Evolutionary conservation across 2,329 filamentous ascomycete genomes (phyloP), one percentile per base, ranked within the genome.

Genomic region (Metarhizium rileyi): DNA sequence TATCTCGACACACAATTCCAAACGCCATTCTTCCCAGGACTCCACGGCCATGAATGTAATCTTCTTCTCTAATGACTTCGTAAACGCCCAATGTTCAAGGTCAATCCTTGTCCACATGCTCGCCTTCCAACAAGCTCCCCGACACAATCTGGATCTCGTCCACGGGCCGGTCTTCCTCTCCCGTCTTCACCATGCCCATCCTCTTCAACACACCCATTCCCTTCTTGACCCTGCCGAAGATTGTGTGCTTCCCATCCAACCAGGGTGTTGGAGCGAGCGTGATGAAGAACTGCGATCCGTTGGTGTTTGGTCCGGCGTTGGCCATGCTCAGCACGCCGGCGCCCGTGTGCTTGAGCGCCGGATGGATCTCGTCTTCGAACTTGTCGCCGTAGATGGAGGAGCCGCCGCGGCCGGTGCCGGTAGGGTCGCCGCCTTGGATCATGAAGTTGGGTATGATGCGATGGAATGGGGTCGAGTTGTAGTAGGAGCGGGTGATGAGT

Each of bases 311-410:
- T 0, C 93, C 93, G 16, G 84, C 83, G 69, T 98, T 98, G 52
- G 93, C 93, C 93, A 98, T 98, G 70, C 84, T 90, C 59, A 98
- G 72, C n/a, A 97, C 76, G 1, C 91, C 91, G 4, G 91, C 90
- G 35, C 91, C 91, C 0, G 90, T 95, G 71, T 98, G 93, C 64
- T 91, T 93, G 49, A 98, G 73, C 4, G 73, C 72, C 2, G 81
- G 70, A 44, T 78, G 73, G 59, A 97, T 91, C 75, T 98, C 93
- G 70, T 98, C 93, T 53, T 85, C 88, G 66, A 97, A 97, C 64
- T 88, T 91, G 46, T 90, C 87, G 61, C 91, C 93, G 69, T 89
- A 97, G 71, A 96, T 95, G 53, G 84, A 90, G 51, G 76, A 76
- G 51, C 93, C 93, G 59, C 93, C 93, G 52, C 90, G 83, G 47